Evolutionary conservation across 2,329 filamentous ascomycete genomes (phyloP), one percentile per base, ranked within the genome.

Genomic region (Penicillium corylophilum): DNA sequence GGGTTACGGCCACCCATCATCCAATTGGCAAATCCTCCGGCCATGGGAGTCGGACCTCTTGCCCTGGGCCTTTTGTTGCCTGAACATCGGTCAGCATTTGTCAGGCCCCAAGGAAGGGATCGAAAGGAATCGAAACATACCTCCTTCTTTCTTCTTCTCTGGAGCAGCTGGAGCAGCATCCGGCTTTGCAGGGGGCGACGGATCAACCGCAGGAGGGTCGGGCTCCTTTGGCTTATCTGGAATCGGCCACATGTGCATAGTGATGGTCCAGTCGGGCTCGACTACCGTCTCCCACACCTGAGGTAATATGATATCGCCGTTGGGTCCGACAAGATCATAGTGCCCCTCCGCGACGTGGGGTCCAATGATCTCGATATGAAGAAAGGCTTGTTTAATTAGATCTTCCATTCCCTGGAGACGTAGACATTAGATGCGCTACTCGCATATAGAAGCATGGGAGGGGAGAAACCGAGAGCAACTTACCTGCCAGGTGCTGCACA

Each of bases 401-500:
- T 90, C 86, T 69, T 93, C 88, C 88, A 94, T 93, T 16, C 88
- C 88, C 87, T 92, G 60, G 5, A n/a, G 15, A 22, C 6, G 15
- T 20, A 18, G 26, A 36, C 10, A 16, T 56, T 41, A 60, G 48
- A 38, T 38, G 18, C 16, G 4, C 10, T 38, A 18, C 9, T 20
- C 35, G 35, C 18, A 22, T 6, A 38, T 16, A 61, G 29, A 57
- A 33, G 12, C 4, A 9, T 22, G 16, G 9, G n/a, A 18, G 18
- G 35, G 33, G 9, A 47, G 46, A 39, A 23, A 10, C n/a, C 10
- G 20, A 31, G 42, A 39, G 36, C n/a, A 20, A 20, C 83, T 68
- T 83, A 92, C 89, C 76, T 79, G 77, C 90, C 90, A 95, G 2
- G 86, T 94, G 64, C 85, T 84, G 71, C 91, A 96, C 26, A 95